Base-by-base conservation (phyloP, 441 rosid genomes). In the Omphalea diandra region DNA sequence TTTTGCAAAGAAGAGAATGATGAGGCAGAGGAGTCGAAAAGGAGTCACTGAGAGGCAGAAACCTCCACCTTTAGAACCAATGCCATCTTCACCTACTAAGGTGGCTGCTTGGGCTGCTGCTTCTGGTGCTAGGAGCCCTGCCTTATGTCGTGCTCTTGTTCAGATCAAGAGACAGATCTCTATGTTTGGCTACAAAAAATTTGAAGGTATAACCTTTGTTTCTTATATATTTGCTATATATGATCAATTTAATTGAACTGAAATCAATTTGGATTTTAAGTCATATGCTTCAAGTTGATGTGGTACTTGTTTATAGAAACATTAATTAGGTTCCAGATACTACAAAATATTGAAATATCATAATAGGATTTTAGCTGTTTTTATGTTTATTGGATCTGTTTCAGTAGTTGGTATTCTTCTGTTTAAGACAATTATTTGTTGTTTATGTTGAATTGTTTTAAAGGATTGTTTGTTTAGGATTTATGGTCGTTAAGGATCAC, bases 91-190 rank as follows among this genome's bases (percentile, higher is more conserved):
- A 11, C 77, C 81, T 3, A 14, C 79, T 10, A 56, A 81, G 46
- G 32, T 71, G 22, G 60, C 71, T 5, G 58, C 64, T 41, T 82
- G 83, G 83, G 68, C 79, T 10, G 65, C 68, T 0, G 70, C 78
- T 62, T 65, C 84, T 29, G 79, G 65, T 7, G 58, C 68, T 8
- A 79, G 36, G 2, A 65, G 49, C 52, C 76, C 73, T 12, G 75
- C 73, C 32, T 58, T 74, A 0, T 47, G 36, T 49, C 71, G 68
- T 10, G 78, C 81, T 56, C 53, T 76, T 53, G 15, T 26, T 29
- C 61, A 69, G 63, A 71, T 83, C 62, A 70, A 68, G 38, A 35
- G 52, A 35, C 46, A 47, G 3, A 15, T 9, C 32, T 29, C 18
- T 32, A 36, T 27, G 5, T 2, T n/a, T 38, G 33, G 56, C 10